Conservation (phyloP, 805 yeast genomes). For the Alloascoidea hylecoeti region DNA sequence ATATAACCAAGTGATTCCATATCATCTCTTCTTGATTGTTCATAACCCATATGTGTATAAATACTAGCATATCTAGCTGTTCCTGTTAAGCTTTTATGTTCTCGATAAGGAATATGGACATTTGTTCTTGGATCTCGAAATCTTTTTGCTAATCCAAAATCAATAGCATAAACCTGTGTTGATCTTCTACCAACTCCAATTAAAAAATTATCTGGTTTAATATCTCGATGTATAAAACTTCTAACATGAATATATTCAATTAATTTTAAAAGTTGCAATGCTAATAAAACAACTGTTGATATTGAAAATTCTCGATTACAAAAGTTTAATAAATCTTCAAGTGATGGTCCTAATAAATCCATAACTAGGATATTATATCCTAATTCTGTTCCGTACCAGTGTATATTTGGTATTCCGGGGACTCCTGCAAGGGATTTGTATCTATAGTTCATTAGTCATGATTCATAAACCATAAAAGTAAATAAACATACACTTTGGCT, state of each 20-base stretch:
- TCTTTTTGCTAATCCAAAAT: slow-evolving; percentile 1
- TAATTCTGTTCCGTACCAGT: neutral
- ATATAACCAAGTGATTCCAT: neutral
- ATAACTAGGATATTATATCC: neutral
- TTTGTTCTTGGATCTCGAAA: neutral
- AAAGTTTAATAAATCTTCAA: neutral
- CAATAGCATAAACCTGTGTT: neutral
- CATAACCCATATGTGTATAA: neutral
- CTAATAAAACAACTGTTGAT: neutral
- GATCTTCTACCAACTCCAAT: neutral
- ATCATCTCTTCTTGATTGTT: slow-evolving; percentile 1
- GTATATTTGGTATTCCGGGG: neutral
- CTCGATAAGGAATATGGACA: neutral
- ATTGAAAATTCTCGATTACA: slow-evolving; percentile 1
- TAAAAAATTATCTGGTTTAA: neutral
- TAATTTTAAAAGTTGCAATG: neutral
- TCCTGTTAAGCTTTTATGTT: slow-evolving; percentile 1
- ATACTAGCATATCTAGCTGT: neutral
- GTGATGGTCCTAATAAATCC: neutral
- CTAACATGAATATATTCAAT: neutral
- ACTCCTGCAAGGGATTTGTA: neutral
- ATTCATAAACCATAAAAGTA: neutral
- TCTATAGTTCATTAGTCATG: neutral
- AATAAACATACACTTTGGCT: neutral
- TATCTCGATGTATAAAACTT: neutral